Base-by-base conservation (phyloP, 1,284 basidiomycete genomes). In the Heimioporus retisporus region DNA sequence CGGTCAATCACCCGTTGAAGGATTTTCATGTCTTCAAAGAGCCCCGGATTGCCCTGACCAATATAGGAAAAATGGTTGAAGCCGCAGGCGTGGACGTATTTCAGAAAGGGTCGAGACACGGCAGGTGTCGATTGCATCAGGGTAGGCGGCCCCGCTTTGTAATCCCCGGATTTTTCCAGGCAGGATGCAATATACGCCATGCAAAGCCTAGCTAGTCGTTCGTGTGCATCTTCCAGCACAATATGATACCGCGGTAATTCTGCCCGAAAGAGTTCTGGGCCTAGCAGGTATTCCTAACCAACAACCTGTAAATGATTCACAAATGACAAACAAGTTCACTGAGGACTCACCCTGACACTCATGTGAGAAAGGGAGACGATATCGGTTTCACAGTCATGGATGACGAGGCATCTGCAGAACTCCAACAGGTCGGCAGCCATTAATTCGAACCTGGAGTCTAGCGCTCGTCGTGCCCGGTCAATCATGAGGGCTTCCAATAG, bases 301-400 rank as follows among this genome's bases (percentile, higher is more conserved):
- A 35, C 8, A 35, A 35, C 7, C 35, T 10, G 8, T 35, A 10
- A 35, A 10, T 35, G 35, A 35, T 10, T 35, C 35, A 35, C 35
- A 35, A 35, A 35, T 10, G 35, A 35, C 35, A 35, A 35, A 35
- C 4, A 35, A 35, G 7, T 8, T 35, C 35, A 35, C 35, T 8
- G 35, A 35, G 35, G 23, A n/a, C 42, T 43, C 42, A 69, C 69
- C 57, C 60, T 69, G 31, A 69, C 69, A 60, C 68, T 71, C 65
- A 70, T 68, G 14, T 71, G 68, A 35, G 68, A 70, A 6, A 68
- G 69, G 1, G 69, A 28, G 14, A 69, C 11, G 1, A 60, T 55
- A 18, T 68, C 68, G 0, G 67, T 61, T 13, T 67, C 59, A 13
- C 50, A 6, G 13, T 70, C 6, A 14, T 68, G 68, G 42, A 67